Evolutionary conservation across 352 stramenopile species (phyloP).

Genomic region (Pythium aristosporum): DNA sequence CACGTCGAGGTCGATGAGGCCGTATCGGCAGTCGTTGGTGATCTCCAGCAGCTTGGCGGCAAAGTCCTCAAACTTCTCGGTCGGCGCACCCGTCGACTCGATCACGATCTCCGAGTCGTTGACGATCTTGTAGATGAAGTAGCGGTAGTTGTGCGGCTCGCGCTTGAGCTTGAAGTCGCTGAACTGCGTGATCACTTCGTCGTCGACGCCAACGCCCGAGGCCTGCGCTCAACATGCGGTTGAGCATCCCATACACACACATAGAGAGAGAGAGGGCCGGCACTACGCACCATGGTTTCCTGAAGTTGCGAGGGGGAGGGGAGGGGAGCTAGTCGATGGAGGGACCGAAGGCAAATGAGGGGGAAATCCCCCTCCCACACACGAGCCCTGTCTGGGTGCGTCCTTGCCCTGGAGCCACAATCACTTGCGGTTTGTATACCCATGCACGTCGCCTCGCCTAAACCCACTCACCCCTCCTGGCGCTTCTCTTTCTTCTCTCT

Average conservation of each 20-base stretch:
- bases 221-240: constrained; percentile 50
- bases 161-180: constrained; percentile 95
- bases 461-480: constrained; percentile 6
- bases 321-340: constrained; percentile 15
- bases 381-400: too few species aligned
- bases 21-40: constrained; percentile 86
- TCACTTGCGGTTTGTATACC: constrained; percentile 19
- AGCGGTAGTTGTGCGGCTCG: constrained; percentile 90
- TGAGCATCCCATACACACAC: constrained; percentile 12
- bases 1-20: constrained; percentile 88
- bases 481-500: constrained; percentile 5
- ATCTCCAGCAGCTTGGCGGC: constrained; percentile 67
- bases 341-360: constrained; percentile 23
- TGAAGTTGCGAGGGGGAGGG: neutral
- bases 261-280: neutral
- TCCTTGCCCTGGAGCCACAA: neutral
- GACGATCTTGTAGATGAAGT: constrained; percentile 97
- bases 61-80: constrained; percentile 90
- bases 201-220: constrained; percentile 91
- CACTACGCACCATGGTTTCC: constrained; percentile 25
- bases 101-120: constrained; percentile 93
- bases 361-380: neutral
- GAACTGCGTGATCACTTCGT: constrained; percentile 93
- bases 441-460: neutral
- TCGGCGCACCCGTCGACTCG: constrained; percentile 73